These are phyloP conservation scores for Dunaliella sp. DNA, from an alignment of 139 green algal genomes.

Conservation along the genomic window DNA sequence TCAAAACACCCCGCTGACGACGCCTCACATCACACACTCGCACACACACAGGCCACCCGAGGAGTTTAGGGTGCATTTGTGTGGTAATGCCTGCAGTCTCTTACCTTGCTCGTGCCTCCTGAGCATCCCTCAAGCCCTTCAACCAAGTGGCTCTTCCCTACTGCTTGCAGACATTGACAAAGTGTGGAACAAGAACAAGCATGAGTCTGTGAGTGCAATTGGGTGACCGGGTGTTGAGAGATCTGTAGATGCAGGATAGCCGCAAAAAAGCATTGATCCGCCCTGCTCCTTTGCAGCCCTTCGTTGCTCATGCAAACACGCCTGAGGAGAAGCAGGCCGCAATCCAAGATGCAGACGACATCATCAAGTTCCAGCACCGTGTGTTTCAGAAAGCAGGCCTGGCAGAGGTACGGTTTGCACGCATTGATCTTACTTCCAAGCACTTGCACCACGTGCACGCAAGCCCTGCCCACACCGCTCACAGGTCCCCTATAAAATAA, in stretches of 20 bases:
- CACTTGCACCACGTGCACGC: too few relatives aligned
- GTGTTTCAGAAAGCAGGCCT: background rate
- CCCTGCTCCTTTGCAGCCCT: background rate
- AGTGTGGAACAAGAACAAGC: background rate
- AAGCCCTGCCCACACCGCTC: too few relatives aligned
- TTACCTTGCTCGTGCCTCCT: too few relatives aligned
- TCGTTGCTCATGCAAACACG: background rate
- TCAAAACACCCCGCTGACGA: background rate
- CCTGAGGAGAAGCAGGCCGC: background rate
- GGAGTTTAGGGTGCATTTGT: background rate
- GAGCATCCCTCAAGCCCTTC: too few relatives aligned
- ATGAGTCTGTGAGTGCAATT: background rate
- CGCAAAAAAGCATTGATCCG: background rate
- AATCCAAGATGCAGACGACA: background rate
- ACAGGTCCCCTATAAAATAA: too few relatives aligned
- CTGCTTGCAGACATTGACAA: background rate
- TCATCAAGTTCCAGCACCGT: background rate
- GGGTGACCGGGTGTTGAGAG: background rate
- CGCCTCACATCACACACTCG: background rate
- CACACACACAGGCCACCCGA: background rate
- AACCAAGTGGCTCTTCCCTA: too few relatives aligned
- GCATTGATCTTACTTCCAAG: slow-evolving; percentile 31
- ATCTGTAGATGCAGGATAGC: background rate
- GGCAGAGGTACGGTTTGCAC: slow-evolving; percentile 18
- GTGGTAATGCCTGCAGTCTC: too few relatives aligned